Evolutionary conservation across 306 rosid genomes (phyloP).

Genomic region (Cicer judaicum): DNA sequence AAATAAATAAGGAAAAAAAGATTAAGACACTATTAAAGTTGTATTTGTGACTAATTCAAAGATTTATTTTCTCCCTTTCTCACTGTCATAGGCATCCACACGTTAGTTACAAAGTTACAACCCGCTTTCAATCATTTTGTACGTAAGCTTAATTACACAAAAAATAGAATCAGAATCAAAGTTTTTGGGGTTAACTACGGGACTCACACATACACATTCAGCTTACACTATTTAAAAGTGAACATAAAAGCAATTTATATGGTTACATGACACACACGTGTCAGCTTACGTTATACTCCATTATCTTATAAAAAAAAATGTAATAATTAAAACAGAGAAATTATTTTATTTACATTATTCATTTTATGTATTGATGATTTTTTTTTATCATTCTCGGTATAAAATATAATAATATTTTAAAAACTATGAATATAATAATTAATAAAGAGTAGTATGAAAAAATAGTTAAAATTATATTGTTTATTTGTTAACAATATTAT

Average conservation of each 20-base stretch:
- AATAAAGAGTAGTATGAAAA: no score
- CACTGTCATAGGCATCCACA: not conserved
- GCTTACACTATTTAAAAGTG: not conserved
- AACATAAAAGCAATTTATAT: not conserved
- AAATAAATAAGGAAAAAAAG: not conserved
- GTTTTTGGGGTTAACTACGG: not conserved
- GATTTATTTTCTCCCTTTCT: not conserved
- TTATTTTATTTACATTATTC: no score
- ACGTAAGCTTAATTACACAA: slow-evolving; percentile 18
- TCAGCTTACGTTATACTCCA: no score
- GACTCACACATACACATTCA: not conserved
- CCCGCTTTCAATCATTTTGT: slow-evolving; percentile 31
- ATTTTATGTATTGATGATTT: no score
- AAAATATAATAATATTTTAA: no score
- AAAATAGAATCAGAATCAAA: not conserved
- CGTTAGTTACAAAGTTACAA: slow-evolving; percentile 21
- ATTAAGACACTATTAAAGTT: slow-evolving; percentile 2
- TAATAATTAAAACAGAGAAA: no score
- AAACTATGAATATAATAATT: no score
- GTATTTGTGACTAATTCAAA: not conserved
- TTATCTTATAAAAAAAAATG: no score
- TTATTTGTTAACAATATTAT: no score
- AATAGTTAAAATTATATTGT: no score
- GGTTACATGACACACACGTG: not conserved
- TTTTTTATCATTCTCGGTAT: no score